phyloP scores from a whole-genome alignment of 768 basidiomycete genomes.

The Cystofilobasidium capitatum region DNA sequence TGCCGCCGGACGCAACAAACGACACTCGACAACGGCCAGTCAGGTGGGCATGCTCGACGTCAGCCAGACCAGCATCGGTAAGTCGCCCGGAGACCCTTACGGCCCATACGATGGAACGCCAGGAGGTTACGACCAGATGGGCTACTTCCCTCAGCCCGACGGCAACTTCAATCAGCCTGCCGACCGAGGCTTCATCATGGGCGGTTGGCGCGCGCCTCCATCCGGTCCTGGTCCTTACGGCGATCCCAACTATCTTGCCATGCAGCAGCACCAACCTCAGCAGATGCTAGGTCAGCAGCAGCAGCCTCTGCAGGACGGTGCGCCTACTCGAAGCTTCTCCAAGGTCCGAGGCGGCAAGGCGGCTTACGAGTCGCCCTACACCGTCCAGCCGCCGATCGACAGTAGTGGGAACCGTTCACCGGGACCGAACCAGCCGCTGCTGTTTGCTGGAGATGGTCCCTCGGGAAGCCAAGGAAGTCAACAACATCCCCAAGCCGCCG shows the following conservation, averaged over 20 bases:
- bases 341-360: slow-evolving; percentile 80
- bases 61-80: slow-evolving; percentile 8
- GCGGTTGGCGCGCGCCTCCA: slow-evolving; percentile 66
- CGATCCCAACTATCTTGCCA: not conserved
- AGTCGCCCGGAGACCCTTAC: not conserved
- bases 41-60: slow-evolving; percentile 23
- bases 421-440: not conserved
- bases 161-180: slow-evolving; percentile 46
- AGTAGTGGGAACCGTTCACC: not conserved
- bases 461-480: not conserved
- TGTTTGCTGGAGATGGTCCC: not conserved
- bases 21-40: slow-evolving; percentile 31
- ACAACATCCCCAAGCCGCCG: slow-evolving; percentile 1
- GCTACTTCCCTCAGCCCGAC: slow-evolving; percentile 21
- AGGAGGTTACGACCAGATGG: not conserved
- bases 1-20: not conserved
- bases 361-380: slow-evolving; percentile 75
- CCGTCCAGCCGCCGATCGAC: slow-evolving; percentile 31
- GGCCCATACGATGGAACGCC: not conserved
- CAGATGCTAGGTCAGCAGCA: slow-evolving; percentile 25
- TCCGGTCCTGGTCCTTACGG: not conserved
- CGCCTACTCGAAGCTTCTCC: slow-evolving; percentile 58
- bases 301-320: slow-evolving; percentile 26
- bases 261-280: not conserved
- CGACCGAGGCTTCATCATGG: slow-evolving; percentile 86